A percentile compares a stretch with the other conserved stretches of the same genome.
These are phyloP conservation scores for Ogataea wickerhamii DNA, from an alignment of 805 yeast genomes.

Conservation along the genomic window DNA sequence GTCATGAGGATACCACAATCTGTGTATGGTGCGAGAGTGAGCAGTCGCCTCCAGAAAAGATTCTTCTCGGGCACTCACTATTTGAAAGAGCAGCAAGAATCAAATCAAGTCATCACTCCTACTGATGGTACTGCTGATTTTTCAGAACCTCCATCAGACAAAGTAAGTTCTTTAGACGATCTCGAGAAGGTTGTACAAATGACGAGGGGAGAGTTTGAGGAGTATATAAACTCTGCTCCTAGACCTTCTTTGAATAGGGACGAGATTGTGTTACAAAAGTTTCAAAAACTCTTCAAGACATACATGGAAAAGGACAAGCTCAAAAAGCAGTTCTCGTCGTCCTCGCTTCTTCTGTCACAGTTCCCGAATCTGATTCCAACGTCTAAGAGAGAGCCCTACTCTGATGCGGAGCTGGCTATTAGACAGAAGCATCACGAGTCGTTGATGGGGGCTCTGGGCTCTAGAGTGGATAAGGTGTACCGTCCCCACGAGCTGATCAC, in stretches of 20 bases:
- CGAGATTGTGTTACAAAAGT: conserved; percentile 23
- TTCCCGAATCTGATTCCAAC: conserved; percentile 68
- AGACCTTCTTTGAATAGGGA: conserved; percentile 30
- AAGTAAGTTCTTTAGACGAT: not conserved
- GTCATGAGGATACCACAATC: too few relatives aligned
- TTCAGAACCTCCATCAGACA: not conserved
- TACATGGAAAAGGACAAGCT: conserved; percentile 24
- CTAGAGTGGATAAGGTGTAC: conserved; percentile 59
- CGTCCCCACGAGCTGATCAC: conserved; percentile 63
- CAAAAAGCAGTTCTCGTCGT: conserved; percentile 19
- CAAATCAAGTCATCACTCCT: not conserved
- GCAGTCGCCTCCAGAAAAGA: too few relatives aligned
- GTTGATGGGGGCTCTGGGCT: conserved; percentile 58
- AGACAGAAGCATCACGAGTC: conserved; percentile 65
- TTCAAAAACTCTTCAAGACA: conserved; percentile 26
- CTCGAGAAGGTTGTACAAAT: conserved; percentile 18
- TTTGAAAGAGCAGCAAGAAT: not conserved
- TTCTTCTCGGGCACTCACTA: not conserved
- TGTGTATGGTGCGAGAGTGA: too few relatives aligned
- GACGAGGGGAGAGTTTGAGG: conserved; percentile 26
- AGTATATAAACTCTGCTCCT: conserved; percentile 22
- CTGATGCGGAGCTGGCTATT: conserved; percentile 70
- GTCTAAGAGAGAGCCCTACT: conserved; percentile 59
- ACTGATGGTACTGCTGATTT: not conserved
- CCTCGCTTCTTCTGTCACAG: conserved; percentile 27